A percentile compares a stretch with the other conserved stretches of the same genome.
These are phyloP conservation scores for Hypoxylon sp. DNA, from an alignment of 2,329 filamentous ascomycete species.

Conservation along the genomic window DNA sequence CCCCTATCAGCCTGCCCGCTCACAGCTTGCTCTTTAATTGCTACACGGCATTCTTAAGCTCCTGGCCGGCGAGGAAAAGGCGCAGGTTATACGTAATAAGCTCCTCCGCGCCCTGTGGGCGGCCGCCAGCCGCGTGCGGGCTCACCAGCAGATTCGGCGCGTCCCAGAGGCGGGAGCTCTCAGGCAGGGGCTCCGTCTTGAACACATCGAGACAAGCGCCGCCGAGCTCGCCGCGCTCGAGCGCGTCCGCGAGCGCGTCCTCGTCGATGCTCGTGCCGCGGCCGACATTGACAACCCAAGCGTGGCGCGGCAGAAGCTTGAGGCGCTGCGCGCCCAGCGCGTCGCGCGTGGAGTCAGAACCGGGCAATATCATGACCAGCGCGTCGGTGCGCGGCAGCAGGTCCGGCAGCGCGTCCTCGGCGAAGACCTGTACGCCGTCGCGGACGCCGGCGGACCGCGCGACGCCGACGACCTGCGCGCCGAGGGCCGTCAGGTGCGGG, in stretches of 20 bases:
- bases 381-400: constrained; percentile 67
- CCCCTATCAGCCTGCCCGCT: neutral
- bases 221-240: constrained; percentile 53
- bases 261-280: constrained; percentile 59
- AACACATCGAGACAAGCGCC: constrained; percentile 61
- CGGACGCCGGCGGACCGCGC: constrained; percentile 65
- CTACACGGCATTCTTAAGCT: constrained; percentile 62
- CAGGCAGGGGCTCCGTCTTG: constrained; percentile 48
- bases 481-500: constrained; percentile 61
- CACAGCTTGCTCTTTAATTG: constrained; percentile 14
- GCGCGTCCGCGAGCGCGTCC: constrained; percentile 56
- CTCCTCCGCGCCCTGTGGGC: constrained; percentile 66
- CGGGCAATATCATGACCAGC: constrained; percentile 72
- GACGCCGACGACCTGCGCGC: constrained; percentile 65
- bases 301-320: constrained; percentile 62
- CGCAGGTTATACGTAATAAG: constrained; percentile 69
- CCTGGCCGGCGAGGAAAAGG: constrained; percentile 65
- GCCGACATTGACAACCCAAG: constrained; percentile 63
- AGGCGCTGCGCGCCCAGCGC: constrained; percentile 63
- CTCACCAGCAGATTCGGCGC: constrained; percentile 61
- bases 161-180: constrained; percentile 56
- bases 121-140: constrained; percentile 66
- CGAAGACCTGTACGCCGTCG: constrained; percentile 64
- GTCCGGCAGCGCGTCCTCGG: constrained; percentile 60
- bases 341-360: constrained; percentile 62